These are phyloP conservation scores for Blastobotrys petasosporus DNA, from an alignment of 1,139 yeast genomes.

Conservation along the genomic window DNA sequence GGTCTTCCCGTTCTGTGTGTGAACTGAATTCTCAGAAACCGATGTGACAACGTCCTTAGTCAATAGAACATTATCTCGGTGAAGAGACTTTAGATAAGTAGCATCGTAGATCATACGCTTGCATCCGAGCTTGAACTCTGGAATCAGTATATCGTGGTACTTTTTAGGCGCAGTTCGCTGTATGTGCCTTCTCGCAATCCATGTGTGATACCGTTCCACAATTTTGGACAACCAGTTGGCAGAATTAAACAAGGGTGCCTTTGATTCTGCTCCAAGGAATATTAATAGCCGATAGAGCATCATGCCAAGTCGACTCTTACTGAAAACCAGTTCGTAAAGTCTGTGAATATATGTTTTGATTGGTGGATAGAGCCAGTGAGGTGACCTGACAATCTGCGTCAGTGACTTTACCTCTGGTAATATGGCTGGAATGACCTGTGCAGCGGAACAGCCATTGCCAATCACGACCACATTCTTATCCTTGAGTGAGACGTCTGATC, in stretches of 20 bases:
- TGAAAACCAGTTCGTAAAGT: slow-evolving; percentile 7
- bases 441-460: slow-evolving; percentile 30
- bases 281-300: slow-evolving; percentile 5
- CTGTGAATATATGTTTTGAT: neutral
- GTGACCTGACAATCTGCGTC: slow-evolving; percentile 21
- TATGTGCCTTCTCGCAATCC: slow-evolving; percentile 16
- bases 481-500: slow-evolving; percentile 18
- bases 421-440: slow-evolving; percentile 29
- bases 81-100: slow-evolving; percentile 23
- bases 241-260: slow-evolving; percentile 13
- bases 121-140: slow-evolving; percentile 26
- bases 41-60: slow-evolving; percentile 22
- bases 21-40: slow-evolving; percentile 21
- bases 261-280: slow-evolving; percentile 8
- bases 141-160: slow-evolving; percentile 24
- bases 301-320: slow-evolving; percentile 12
- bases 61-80: slow-evolving; percentile 22
- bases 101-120: slow-evolving; percentile 28
- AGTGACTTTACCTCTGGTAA: slow-evolving; percentile 15
- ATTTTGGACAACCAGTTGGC: slow-evolving; percentile 7
- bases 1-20: slow-evolving; percentile 20
- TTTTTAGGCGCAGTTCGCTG: slow-evolving; percentile 17
- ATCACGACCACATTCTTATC: slow-evolving; percentile 27
- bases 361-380: slow-evolving; percentile 17
- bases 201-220: slow-evolving; percentile 3